Conservation (phyloP, 2,329 filamentous ascomycete species). For the Fusarium sp. region DNA sequence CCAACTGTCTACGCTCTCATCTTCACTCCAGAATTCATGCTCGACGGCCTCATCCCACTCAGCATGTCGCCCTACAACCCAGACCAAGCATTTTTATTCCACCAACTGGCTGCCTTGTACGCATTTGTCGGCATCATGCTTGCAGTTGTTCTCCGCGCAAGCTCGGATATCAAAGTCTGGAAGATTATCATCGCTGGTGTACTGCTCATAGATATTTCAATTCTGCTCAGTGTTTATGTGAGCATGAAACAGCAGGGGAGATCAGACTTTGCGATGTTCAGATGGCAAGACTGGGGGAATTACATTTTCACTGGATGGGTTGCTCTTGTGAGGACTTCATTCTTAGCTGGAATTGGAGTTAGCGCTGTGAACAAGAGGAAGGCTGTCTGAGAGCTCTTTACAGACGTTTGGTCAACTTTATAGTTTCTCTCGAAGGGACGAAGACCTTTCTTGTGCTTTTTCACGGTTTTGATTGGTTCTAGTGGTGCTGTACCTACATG, state of each 20-base stretch:
- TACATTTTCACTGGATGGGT: constrained; percentile 24
- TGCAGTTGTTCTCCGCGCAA: constrained; percentile 16
- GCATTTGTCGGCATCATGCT: constrained; percentile 31
- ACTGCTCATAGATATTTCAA: constrained; percentile 30
- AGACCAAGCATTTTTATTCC: constrained; percentile 37
- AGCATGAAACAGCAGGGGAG: constrained; percentile 34
- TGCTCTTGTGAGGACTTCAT: constrained; percentile 24
- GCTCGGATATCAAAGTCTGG: constrained; percentile 38
- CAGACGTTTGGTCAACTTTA: accelerated
- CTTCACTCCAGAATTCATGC: constrained; percentile 27
- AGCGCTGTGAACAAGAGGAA: constrained; percentile 8
- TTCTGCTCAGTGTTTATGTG: constrained; percentile 29
- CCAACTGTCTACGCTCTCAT: constrained; percentile 31
- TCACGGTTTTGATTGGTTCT: background rate
- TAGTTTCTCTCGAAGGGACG: accelerated
- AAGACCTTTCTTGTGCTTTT: accelerated
- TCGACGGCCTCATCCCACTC: constrained; percentile 32
- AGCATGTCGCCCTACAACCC: constrained; percentile 28
- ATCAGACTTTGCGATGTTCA: background rate
- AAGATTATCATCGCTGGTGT: constrained; percentile 25
- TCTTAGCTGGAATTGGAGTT: constrained; percentile 36
- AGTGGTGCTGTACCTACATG: background rate
- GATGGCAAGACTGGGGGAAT: constrained; percentile 37
- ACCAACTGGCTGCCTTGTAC: constrained; percentile 37
- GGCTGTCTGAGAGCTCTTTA: background rate